These are phyloP conservation scores for Xylariaceae sp. DNA, from an alignment of 2,329 filamentous ascomycete genomes.

Conservation along the genomic window DNA sequence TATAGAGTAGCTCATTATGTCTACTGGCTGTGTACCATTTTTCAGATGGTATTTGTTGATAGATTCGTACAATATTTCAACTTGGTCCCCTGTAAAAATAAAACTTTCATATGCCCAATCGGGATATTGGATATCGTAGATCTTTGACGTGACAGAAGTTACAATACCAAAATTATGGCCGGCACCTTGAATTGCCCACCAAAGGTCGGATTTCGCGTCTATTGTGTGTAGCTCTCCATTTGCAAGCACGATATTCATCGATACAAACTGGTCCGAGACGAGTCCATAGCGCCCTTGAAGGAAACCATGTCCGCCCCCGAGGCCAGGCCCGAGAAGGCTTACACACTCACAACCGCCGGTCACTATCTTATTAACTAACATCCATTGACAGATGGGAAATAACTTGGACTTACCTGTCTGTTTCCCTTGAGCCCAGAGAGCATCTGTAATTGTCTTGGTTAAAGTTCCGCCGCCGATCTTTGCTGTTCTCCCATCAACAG, in stretches of 20 bases:
- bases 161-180: conserved; percentile 68
- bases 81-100: conserved; percentile 55
- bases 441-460: conserved; percentile 45
- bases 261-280: conserved; percentile 59
- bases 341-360: conserved; percentile 56
- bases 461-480: conserved; percentile 49
- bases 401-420: conserved; percentile 44
- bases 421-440: conserved; percentile 50
- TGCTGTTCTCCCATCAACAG: conserved; percentile 44
- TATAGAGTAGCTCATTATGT: conserved; percentile 24
- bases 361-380: conserved; percentile 31
- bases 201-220: conserved; percentile 56
- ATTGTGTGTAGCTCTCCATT: conserved; percentile 52
- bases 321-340: conserved; percentile 54
- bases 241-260: conserved; percentile 58
- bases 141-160: conserved; percentile 54
- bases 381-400: neutral
- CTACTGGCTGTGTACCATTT: conserved; percentile 40
- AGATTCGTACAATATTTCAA: conserved; percentile 54
- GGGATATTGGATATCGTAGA: conserved; percentile 52
- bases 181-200: conserved; percentile 64
- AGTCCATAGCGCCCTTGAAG: conserved; percentile 61
- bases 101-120: conserved; percentile 54
- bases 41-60: conserved; percentile 54
- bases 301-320: conserved; percentile 65